These are phyloP conservation scores for Ampelomyces quisqualis DNA, from an alignment of 2,329 filamentous ascomycete species.

Conservation along the genomic window DNA sequence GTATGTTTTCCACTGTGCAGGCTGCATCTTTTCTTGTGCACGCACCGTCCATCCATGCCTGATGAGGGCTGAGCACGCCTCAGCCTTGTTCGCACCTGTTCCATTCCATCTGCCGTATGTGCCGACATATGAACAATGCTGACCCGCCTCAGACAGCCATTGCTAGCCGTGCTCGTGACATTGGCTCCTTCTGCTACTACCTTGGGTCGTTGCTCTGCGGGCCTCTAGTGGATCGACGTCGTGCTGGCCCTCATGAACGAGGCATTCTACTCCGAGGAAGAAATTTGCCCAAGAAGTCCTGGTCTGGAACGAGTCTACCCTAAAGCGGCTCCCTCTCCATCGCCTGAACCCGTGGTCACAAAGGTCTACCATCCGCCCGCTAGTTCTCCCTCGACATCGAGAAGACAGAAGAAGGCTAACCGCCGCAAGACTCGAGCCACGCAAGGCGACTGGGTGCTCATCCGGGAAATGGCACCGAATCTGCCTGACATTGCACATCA, in stretches of 20 bases:
- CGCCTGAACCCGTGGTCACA: conserved; percentile 47
- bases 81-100: conserved; percentile 18
- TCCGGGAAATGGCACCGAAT: conserved; percentile 64
- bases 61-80: too few relatives aligned
- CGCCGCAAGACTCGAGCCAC: conserved; percentile 56
- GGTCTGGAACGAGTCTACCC: conserved; percentile 46
- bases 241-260: conserved; percentile 32
- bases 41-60: not conserved
- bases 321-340: conserved; percentile 54
- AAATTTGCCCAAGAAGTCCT: conserved; percentile 48
- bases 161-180: conserved; percentile 23
- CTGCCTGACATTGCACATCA: conserved; percentile 63
- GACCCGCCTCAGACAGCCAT: conserved; percentile 28
- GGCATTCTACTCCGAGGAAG: conserved; percentile 54
- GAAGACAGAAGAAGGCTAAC: conserved; percentile 53
- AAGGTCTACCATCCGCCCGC: conserved; percentile 26
- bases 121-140: conserved; percentile 26
- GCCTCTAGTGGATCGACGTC: too few relatives aligned
- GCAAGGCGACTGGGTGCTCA: conserved; percentile 67
- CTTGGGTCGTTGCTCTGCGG: conserved; percentile 15
- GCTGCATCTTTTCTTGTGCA: conserved; percentile 24
- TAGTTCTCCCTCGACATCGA: conserved; percentile 48
- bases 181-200: conserved; percentile 19
- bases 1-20: conserved; percentile 41
- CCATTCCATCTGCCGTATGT: too few relatives aligned